These are phyloP conservation scores for Chytriomyces hyalinus DNA, from an alignment of 192 early-diverging fungal genomes.

Conservation along the genomic window DNA sequence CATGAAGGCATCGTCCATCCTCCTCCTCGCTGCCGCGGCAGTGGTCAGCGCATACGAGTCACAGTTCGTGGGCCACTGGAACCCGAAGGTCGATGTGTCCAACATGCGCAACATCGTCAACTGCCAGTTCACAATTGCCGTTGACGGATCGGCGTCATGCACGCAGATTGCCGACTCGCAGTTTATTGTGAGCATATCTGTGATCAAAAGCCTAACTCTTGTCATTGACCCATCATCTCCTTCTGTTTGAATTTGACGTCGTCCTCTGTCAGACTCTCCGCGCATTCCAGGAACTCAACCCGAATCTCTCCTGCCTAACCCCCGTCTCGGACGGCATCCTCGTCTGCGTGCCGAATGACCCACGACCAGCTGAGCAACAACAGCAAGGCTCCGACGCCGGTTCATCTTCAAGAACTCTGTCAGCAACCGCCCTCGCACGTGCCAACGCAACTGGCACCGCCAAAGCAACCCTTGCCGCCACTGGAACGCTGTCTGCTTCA, in stretches of 20 bases:
- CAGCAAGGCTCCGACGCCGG: background rate
- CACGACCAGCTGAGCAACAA: background rate
- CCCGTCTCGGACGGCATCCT: background rate
- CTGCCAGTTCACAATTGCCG: conserved; percentile 12
- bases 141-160: conserved; percentile 51
- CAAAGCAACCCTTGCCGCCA: background rate
- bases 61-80: background rate
- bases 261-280: background rate
- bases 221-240: too few species aligned
- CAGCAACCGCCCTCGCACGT: background rate
- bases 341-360: background rate
- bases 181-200: background rate
- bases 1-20: background rate
- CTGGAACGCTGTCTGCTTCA: background rate
- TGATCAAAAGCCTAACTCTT: too few species aligned
- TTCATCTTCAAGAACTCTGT: background rate
- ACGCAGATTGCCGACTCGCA: conserved; percentile 59
- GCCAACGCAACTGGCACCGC: background rate
- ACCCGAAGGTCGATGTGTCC: background rate
- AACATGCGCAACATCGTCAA: background rate
- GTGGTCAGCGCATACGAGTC: background rate
- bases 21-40: background rate
- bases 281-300: background rate
- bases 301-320: background rate
- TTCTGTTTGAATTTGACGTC: too few species aligned